Percentiles rank a stretch among this genome's conserved stretches.
phyloP scores from a whole-genome alignment of 345 rosid genomes.

The Clausena lansium region DNA sequence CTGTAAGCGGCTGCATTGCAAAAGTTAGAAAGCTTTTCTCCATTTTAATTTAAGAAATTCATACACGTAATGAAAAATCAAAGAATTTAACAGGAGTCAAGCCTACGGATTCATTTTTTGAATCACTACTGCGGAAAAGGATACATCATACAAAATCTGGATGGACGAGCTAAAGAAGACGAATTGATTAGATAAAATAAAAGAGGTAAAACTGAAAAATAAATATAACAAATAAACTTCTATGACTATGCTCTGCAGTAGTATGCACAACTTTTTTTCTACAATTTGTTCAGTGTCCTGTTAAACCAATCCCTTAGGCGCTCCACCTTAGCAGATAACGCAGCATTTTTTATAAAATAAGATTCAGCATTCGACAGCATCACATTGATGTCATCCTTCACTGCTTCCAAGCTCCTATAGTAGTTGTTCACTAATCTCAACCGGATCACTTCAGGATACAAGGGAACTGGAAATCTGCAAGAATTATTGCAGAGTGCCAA shows the following conservation, averaged over 20 bases:
- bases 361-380: slow-evolving; percentile 69
- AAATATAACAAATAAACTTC: background rate
- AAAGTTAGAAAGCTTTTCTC: background rate
- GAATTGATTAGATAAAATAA: background rate
- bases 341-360: slow-evolving; percentile 43
- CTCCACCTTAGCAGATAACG: slow-evolving; percentile 46
- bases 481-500: background rate
- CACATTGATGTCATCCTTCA: slow-evolving; percentile 61
- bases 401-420: slow-evolving; percentile 67
- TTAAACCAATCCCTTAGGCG: slow-evolving; percentile 59
- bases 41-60: background rate
- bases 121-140: slow-evolving; percentile 2
- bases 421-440: slow-evolving; percentile 73
- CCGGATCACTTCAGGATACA: slow-evolving; percentile 74
- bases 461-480: slow-evolving; percentile 81
- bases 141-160: slow-evolving; percentile 19
- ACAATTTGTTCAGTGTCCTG: slow-evolving; percentile 36
- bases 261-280: slow-evolving; percentile 4
- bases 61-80: background rate
- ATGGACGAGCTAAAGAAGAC: background rate
- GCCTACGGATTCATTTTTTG: background rate
- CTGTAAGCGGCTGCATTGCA: no score
- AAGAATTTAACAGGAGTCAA: background rate
- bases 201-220: background rate
- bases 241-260: background rate